A percentile compares a stretch with the other conserved stretches of the same genome.
These are phyloP conservation scores for Acacia crassicarpa DNA, from an alignment of 306 rosid genomes.

Conservation along the genomic window DNA sequence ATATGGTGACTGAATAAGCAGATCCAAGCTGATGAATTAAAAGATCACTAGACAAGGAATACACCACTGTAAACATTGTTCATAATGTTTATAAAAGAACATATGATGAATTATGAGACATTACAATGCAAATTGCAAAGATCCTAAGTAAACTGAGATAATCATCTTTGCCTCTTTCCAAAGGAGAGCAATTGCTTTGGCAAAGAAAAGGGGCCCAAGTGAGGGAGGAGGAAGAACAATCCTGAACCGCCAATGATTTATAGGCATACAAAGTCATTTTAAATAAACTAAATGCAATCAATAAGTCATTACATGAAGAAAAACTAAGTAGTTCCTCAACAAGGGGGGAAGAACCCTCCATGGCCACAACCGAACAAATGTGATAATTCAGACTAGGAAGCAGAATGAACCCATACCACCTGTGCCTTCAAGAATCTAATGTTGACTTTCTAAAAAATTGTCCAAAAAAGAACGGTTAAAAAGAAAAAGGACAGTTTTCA, in stretches of 20 bases:
- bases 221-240: neutral
- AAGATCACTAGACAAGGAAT: slow-evolving; percentile 1
- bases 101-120: neutral
- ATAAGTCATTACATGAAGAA: no score
- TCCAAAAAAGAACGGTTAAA: no score
- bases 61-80: neutral
- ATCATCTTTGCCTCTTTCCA: neutral
- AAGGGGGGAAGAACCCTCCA: no score
- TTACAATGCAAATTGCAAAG: neutral
- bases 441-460: no score
- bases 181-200: neutral
- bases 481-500: no score
- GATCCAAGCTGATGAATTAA: neutral
- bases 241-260: neutral
- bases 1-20: neutral
- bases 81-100: neutral
- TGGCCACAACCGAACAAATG: no score
- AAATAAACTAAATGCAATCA: no score
- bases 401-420: no score
- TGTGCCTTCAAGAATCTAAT: no score
- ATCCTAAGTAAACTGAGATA: neutral
- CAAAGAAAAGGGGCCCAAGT: neutral
- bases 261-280: no score
- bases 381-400: no score
- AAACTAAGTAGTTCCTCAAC: no score